A percentile compares a stretch with the other conserved stretches of the same genome.
Conservation (phyloP, 139 green algal genomes). For the Pseudopediastrum boryanum region DNA sequence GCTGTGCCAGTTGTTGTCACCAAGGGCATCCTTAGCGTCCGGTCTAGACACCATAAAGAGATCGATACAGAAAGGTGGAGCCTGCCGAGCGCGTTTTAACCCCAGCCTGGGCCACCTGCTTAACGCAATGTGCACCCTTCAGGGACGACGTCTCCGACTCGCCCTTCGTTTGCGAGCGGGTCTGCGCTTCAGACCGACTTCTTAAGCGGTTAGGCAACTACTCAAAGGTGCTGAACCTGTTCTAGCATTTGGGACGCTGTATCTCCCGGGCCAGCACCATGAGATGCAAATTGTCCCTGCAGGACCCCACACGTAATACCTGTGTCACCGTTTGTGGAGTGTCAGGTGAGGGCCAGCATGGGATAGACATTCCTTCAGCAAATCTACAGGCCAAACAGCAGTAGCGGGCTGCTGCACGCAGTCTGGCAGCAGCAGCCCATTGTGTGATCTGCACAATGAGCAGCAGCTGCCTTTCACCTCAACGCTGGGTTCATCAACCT, state of each 20-base stretch:
- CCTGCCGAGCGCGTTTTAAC: background rate
- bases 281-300: slow-evolving; percentile 14
- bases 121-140: background rate
- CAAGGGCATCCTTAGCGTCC: slow-evolving; percentile 27
- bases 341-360: slow-evolving; percentile 47
- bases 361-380: too few species aligned
- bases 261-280: background rate
- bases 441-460: background rate
- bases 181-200: slow-evolving; percentile 89
- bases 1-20: slow-evolving; percentile 35
- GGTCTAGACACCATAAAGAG: background rate
- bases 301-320: slow-evolving; percentile 86
- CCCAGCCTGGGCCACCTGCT: background rate
- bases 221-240: slow-evolving; percentile 67
- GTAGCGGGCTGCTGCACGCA: background rate
- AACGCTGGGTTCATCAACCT: background rate
- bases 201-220: slow-evolving; percentile 80
- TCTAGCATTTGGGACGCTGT: background rate
- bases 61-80: slow-evolving; percentile 7
- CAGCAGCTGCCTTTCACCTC: background rate
- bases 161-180: slow-evolving; percentile 93
- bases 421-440: background rate
- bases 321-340: slow-evolving; percentile 96
- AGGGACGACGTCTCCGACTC: slow-evolving; percentile 57
- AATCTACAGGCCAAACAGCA: background rate